Evolutionary conservation across 352 stramenopile genomes (phyloP).

Genomic region (Aphanomyces euteiches): DNA sequence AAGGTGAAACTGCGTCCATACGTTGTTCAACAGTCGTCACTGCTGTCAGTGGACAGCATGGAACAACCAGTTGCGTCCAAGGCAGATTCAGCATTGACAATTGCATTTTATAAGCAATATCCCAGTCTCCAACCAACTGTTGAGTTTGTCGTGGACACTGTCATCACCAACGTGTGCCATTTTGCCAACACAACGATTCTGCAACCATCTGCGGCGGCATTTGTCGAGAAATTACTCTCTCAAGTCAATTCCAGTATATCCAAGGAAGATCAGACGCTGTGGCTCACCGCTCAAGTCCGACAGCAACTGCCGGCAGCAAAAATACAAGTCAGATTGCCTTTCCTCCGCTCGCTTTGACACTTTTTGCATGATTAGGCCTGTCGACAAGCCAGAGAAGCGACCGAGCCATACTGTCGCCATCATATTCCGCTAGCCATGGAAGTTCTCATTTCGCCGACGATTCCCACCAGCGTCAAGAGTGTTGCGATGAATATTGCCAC

Average conservation of each 20-base stretch:
- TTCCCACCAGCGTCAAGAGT: not conserved
- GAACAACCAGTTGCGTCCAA: slow-evolving; percentile 33
- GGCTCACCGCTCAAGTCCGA: slow-evolving; percentile 10
- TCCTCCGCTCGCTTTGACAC: too few relatives aligned
- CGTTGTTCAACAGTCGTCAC: slow-evolving; percentile 11
- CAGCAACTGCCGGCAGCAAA: slow-evolving; percentile 14
- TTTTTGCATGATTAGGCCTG: not conserved
- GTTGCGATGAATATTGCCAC: slow-evolving; percentile 23
- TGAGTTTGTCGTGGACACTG: slow-evolving; percentile 61
- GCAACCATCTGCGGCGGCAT: slow-evolving; percentile 39
- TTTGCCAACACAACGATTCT: slow-evolving; percentile 49
- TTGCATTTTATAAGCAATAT: slow-evolving; percentile 61
- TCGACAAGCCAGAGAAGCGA: not conserved
- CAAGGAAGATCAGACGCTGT: slow-evolving; percentile 2
- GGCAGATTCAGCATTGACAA: slow-evolving; percentile 38
- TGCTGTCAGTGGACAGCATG: not conserved
- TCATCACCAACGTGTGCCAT: slow-evolving; percentile 59
- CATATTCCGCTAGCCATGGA: slow-evolving; percentile 22
- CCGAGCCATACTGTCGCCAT: slow-evolving; percentile 24
- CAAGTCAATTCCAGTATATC: not conserved
- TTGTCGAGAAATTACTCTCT: slow-evolving; percentile 36
- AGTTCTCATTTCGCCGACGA: slow-evolving; percentile 19
- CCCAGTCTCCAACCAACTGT: slow-evolving; percentile 51
- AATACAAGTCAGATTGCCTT: too few relatives aligned
- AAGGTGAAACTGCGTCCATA: slow-evolving; percentile 48